phyloP scores from a whole-genome alignment of 176 grass and related monocot genomes.

The Cymbopogon citratus region DNA sequence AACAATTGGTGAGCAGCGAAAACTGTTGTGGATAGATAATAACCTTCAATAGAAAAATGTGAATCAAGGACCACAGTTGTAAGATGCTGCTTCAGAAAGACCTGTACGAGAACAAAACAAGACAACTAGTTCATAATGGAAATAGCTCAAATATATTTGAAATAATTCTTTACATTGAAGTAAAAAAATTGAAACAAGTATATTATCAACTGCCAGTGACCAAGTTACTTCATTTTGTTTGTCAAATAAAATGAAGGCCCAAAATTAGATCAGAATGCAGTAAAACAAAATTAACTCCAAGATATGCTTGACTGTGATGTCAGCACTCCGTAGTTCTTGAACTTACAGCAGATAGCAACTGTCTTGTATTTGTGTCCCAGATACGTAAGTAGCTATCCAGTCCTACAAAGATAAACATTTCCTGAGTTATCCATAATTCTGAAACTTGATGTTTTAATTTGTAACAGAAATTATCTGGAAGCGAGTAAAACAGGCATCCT shows the following conservation, averaged over 20 bases:
- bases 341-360: constrained; percentile 73
- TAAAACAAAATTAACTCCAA: background rate
- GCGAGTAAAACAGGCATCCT: background rate
- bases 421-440: background rate
- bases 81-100: constrained; percentile 95
- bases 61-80: constrained; percentile 79
- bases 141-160: background rate
- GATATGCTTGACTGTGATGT: background rate
- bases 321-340: background rate
- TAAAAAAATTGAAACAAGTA: background rate
- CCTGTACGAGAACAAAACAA: constrained; percentile 35
- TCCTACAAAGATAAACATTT: constrained; percentile 42
- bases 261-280: background rate
- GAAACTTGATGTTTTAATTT: background rate
- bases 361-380: constrained; percentile 85
- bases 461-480: background rate
- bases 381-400: constrained; percentile 80
- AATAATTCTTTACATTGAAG: background rate
- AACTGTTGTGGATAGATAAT: background rate
- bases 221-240: constrained; percentile 8
- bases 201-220: background rate
- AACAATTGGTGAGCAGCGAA: background rate
- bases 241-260: background rate
- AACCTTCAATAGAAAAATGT: constrained; percentile 89
- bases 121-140: background rate